phyloP scores from a whole-genome alignment of 202 grass and related monocot species.

The Carex arenaria region DNA sequence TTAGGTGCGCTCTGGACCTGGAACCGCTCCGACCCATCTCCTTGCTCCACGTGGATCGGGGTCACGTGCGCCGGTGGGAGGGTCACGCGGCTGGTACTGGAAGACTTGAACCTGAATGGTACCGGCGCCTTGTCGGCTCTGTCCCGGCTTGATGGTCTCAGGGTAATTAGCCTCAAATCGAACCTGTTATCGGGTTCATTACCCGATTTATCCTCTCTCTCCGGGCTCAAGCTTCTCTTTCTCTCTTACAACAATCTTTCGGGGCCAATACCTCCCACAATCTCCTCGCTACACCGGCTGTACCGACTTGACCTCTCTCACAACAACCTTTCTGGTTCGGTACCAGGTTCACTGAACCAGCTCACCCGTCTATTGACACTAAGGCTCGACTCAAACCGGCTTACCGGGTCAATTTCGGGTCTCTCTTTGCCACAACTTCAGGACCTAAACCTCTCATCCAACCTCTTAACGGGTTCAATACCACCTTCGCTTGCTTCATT shows the following conservation, averaged over 20 bases:
- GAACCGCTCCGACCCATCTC: slow-evolving; percentile 39
- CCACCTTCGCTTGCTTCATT: slow-evolving; percentile 45
- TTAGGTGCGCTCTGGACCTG: slow-evolving; percentile 46
- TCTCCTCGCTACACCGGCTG: slow-evolving; percentile 42
- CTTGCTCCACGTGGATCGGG: slow-evolving; percentile 65
- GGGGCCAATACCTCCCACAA: slow-evolving; percentile 45
- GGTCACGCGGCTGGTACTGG: slow-evolving; percentile 80
- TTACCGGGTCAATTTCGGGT: slow-evolving; percentile 44
- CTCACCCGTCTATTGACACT: slow-evolving; percentile 66
- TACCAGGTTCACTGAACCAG: slow-evolving; percentile 47
- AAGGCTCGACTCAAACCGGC: slow-evolving; percentile 64
- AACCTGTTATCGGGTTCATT: slow-evolving; percentile 49
- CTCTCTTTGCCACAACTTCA: slow-evolving; percentile 55
- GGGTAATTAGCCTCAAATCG: slow-evolving; percentile 81
- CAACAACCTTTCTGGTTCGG: slow-evolving; percentile 59
- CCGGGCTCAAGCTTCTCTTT: slow-evolving; percentile 76
- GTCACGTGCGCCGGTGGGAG: slow-evolving; percentile 59
- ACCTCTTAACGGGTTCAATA: slow-evolving; percentile 46
- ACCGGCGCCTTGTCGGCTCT: slow-evolving; percentile 35
- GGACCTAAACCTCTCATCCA: slow-evolving; percentile 71
- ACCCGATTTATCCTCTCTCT: slow-evolving; percentile 74
- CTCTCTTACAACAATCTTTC: slow-evolving; percentile 63
- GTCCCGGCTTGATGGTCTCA: slow-evolving; percentile 47
- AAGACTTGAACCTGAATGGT: slow-evolving; percentile 54
- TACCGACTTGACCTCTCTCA: slow-evolving; percentile 75